Conservation (phyloP, 768 basidiomycete species). For the Amanita polypyramis region DNA sequence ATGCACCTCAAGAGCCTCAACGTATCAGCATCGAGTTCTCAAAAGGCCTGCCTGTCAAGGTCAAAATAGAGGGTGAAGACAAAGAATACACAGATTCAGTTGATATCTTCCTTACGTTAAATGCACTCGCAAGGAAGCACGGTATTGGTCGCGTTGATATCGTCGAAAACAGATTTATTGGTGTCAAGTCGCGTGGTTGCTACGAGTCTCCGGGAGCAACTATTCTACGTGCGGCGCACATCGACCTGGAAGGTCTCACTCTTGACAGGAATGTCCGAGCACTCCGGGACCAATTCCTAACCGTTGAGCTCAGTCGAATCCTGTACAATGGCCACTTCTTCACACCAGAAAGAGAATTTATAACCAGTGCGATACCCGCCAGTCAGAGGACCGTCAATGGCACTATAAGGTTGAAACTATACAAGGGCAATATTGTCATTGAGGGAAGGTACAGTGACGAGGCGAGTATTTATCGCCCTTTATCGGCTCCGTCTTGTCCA, state of each 20-base stretch:
- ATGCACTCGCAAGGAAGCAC: conserved; percentile 87
- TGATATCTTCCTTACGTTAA: conserved; percentile 87
- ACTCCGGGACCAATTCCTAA: conserved; percentile 90
- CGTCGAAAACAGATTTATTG: conserved; percentile 99
- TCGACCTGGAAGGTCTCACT: conserved; percentile 97
- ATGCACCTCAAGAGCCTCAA: conserved; percentile 73
- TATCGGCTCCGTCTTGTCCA: background rate
- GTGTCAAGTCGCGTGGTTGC: conserved; percentile 98
- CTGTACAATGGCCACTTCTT: conserved; percentile 99
- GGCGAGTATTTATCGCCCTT: conserved; percentile 27
- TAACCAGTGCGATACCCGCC: conserved; percentile 82
- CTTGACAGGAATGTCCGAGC: conserved; percentile 95
- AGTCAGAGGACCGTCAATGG: conserved; percentile 97
- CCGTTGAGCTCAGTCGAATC: conserved; percentile 80
- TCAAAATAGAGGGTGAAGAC: conserved; percentile 42
- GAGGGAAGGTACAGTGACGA: conserved; percentile 87
- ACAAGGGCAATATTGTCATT: conserved; percentile 93
- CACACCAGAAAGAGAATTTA: conserved; percentile 97
- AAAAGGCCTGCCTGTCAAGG: conserved; percentile 78
- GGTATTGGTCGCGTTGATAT: conserved; percentile 97
- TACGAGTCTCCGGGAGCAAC: conserved; percentile 97
- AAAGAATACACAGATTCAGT: conserved; percentile 83
- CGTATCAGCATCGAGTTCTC: conserved; percentile 79
- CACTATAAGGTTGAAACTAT: conserved; percentile 77
- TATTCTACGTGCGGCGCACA: conserved; percentile 88